Conservation (phyloP, 345 rosid species). For the Citrus hindsii region DNA sequence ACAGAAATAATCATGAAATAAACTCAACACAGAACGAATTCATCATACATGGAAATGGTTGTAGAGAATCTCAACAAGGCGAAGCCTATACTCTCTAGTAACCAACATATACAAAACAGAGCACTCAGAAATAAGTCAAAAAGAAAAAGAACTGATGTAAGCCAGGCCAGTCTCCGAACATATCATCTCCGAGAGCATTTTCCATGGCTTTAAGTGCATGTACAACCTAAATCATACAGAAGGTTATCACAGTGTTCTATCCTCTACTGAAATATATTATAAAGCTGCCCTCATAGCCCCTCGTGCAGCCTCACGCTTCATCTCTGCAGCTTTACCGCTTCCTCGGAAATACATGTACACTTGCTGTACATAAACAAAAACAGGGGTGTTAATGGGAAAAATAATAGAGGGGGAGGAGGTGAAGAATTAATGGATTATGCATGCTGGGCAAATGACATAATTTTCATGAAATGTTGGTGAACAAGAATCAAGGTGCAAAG, state of each 20-base stretch:
- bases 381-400: not conserved
- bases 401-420: too few species aligned
- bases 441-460: not conserved
- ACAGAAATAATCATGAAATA: too few species aligned
- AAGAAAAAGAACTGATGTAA: slow-evolving; percentile 1
- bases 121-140: not conserved
- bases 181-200: not conserved
- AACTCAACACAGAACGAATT: slow-evolving; percentile 1
- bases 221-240: slow-evolving; percentile 4
- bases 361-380: slow-evolving; percentile 42
- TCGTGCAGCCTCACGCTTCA: slow-evolving; percentile 55
- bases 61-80: slow-evolving; percentile 3
- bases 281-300: slow-evolving; percentile 69
- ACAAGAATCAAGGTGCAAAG: not conserved
- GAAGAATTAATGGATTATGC: not conserved
- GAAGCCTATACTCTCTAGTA: not conserved
- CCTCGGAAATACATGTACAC: slow-evolving; percentile 82
- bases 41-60: not conserved
- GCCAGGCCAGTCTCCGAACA: not conserved
- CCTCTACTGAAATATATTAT: slow-evolving; percentile 25
- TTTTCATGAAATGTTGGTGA: not conserved
- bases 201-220: slow-evolving; percentile 9
- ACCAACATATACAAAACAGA: slow-evolving; percentile 8
- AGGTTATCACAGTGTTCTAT: not conserved
- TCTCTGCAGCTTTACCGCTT: slow-evolving; percentile 62